Evolutionary conservation across 805 yeast genomes (phyloP).

Genomic region (Scheffersomyces ergatensis): DNA sequence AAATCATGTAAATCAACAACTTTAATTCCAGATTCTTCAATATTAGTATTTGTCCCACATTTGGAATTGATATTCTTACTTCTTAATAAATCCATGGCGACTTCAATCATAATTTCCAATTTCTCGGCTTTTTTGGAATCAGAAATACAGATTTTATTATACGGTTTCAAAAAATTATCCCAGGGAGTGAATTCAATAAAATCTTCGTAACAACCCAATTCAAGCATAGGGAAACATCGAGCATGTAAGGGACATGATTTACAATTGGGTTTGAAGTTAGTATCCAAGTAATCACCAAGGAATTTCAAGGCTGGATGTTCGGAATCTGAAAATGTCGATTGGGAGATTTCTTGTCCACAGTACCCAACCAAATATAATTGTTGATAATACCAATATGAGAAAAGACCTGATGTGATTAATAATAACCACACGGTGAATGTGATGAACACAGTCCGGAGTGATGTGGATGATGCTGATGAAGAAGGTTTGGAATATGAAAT

Average conservation of each 20-base stretch:
- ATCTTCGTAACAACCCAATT: slow-evolving; percentile 70
- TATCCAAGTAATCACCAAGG: slow-evolving; percentile 46
- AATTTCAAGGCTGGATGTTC: slow-evolving; percentile 25
- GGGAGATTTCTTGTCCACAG: slow-evolving; percentile 62
- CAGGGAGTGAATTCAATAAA: slow-evolving; percentile 52
- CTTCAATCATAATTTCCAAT: slow-evolving; percentile 61
- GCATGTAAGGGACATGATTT: slow-evolving; percentile 80
- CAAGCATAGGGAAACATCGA: slow-evolving; percentile 59
- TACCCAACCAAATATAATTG: slow-evolving; percentile 65
- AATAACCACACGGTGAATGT: slow-evolving; percentile 28
- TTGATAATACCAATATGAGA: slow-evolving; percentile 61
- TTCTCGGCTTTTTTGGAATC: slow-evolving; percentile 72
- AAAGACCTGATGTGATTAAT: slow-evolving; percentile 35
- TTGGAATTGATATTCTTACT: slow-evolving; percentile 61
- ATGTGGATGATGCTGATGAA: neutral
- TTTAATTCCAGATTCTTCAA: slow-evolving; percentile 49
- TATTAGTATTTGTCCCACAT: slow-evolving; percentile 50
- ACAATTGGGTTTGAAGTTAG: slow-evolving; percentile 58
- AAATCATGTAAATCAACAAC: slow-evolving; percentile 51
- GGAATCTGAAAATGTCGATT: slow-evolving; percentile 36
- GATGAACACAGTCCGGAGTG: slow-evolving; percentile 5
- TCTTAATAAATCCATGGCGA: slow-evolving; percentile 64
- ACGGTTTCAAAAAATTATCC: slow-evolving; percentile 59
- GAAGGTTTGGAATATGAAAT: neutral
- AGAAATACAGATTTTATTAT: slow-evolving; percentile 55